Evolutionary conservation across 305 asterid species (phyloP), one percentile per base, ranked within the genome.

Genomic region (Fraxinus greggii): DNA sequence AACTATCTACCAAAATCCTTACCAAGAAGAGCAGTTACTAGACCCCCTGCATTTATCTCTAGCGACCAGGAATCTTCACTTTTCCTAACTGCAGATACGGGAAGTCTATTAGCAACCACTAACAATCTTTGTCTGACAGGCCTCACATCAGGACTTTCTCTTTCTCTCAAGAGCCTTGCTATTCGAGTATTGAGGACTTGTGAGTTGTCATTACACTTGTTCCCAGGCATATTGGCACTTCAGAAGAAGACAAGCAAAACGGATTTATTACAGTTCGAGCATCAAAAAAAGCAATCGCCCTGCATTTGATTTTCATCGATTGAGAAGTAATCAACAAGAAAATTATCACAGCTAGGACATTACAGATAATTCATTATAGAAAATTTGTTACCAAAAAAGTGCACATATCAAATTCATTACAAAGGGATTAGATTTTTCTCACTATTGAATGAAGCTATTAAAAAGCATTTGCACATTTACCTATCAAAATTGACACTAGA

Each of bases 1-100:
- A 72, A 32, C 38, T 61, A 70, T 21, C 61, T 70, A 78, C 35
- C 65, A 21, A 82, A 67, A 56, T 45, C 26, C 97, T 92, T 88
- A 96, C 99, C 99, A 3, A 97, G 91, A 86, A 97, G 97, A 65
- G 98, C 99, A 76, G 92, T 95, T 85, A 97, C 99, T 8, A 97
- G 89, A 86, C 99, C 99, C 33, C 99, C 99, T 0, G 97, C 98
- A 85, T 98, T 97, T 74, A 97, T 90, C 89, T 97, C 98, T 75
- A 97, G 88, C 9, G 93, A 89, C 99, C 99, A 97, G 32, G 96
- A 89, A 82, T 93, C 98, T 88, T 91, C 97, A 10, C 95, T 94
- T 82, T 87, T 88, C 89, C 98, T 88, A 45, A 92, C 95, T 1
- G 99, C 99, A 75, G 99, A 92, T 32, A 97, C 99, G 4, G 99